Conservation (phyloP, 805 yeast species). For the Zygosaccharomyces bailii region DNA sequence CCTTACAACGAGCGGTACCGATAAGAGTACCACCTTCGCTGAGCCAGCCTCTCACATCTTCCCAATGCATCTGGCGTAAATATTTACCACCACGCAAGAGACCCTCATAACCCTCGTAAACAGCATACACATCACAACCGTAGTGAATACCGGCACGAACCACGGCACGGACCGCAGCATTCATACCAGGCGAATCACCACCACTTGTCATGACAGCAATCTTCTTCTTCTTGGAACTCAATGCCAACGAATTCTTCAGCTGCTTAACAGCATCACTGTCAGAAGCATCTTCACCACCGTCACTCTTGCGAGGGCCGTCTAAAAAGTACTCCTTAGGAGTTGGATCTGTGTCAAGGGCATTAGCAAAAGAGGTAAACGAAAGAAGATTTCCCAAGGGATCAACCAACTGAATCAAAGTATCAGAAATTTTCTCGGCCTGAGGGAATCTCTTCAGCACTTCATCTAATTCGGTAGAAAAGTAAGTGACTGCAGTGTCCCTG, state of each 20-base stretch:
- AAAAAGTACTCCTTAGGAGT: slow-evolving; percentile 27
- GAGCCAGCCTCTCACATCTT: slow-evolving; percentile 91
- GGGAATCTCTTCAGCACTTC: slow-evolving; percentile 26
- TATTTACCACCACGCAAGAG: slow-evolving; percentile 79
- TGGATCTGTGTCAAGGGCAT: slow-evolving; percentile 38
- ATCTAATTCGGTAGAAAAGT: slow-evolving; percentile 42
- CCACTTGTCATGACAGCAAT: slow-evolving; percentile 98
- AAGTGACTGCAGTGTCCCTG: slow-evolving; percentile 28
- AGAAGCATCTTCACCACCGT: slow-evolving; percentile 13
- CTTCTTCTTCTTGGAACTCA: slow-evolving; percentile 27
- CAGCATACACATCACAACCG: slow-evolving; percentile 87
- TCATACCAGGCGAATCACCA: slow-evolving; percentile 99
- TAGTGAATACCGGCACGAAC: slow-evolving; percentile 85
- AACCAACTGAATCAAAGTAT: slow-evolving; percentile 28
- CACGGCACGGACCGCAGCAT: slow-evolving; percentile 91
- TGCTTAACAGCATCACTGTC: slow-evolving; percentile 20
- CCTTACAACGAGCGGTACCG: slow-evolving; percentile 92
- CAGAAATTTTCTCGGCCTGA: slow-evolving; percentile 24
- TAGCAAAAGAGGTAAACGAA: slow-evolving; percentile 49
- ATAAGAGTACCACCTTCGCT: slow-evolving; percentile 92
- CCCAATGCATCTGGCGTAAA: slow-evolving; percentile 81
- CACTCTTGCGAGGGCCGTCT: slow-evolving; percentile 8
- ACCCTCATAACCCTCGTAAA: slow-evolving; percentile 94
- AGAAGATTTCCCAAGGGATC: slow-evolving; percentile 68
- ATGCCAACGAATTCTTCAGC: slow-evolving; percentile 20